Base-by-base conservation (phyloP, 257 asterid species). In the Dorcoceras hygrometricum region DNA sequence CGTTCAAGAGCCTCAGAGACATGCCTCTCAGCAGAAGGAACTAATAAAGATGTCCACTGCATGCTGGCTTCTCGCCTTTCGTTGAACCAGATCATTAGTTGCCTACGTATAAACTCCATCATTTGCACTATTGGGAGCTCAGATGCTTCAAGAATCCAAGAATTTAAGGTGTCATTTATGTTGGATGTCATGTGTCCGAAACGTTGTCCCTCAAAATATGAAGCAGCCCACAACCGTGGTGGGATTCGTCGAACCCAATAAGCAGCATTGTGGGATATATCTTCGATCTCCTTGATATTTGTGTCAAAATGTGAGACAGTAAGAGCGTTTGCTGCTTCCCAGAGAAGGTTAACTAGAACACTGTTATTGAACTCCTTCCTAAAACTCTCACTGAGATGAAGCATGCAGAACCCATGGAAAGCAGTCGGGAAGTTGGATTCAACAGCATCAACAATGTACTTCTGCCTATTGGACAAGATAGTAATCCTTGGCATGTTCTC, bases 401-500 rank as follows among this genome's bases (percentile, higher is more conserved):
- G 79, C 86, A 85, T 71, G 81, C 90, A 88, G 66, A 85, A 83
- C 3, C 95, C 95, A 3, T 86, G 95, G 53, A 88, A 88, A 62
- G 93, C 90, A 23, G 90, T 80, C 8, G 95, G 95, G 79, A 88
- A 86, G 76, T 85, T 82, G 20, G 76, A 62, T 56, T 82, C 89
- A 6, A 83, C 95, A 3, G 84, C 95, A 39, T 86, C 89, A 0
- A 77, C 71, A 19, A 83, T 77, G 73, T 88, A 63, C 78, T 79
- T 82, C 25, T 73, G 83, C 72, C 90, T 78, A 64, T 85, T 86
- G 0, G 95, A 85, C 69, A 88, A 77, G 59, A 88, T 78, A 6
- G 90, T 86, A 23, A 88, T 85, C 78, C 80, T 82, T 3, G 90
- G 95, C 90, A 82, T 88, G 83, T 88, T 85, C 32, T 80, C 90